These are phyloP conservation scores for Helicostylum pulchrum DNA, from an alignment of 192 early-diverging fungal species.

Conservation along the genomic window DNA sequence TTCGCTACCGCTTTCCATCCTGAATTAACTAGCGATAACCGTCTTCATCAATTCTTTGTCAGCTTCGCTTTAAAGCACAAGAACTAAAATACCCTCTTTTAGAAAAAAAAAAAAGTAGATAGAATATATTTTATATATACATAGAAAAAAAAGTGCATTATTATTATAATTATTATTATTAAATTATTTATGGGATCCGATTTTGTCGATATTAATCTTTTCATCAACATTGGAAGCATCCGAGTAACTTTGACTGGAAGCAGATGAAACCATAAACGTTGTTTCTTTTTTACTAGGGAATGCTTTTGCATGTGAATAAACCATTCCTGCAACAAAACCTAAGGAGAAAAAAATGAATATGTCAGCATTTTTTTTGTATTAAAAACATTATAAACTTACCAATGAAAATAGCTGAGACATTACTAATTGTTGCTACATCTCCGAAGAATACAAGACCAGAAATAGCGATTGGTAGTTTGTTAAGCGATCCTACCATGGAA, in stretches of 20 bases:
- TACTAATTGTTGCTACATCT: conserved; percentile 73
- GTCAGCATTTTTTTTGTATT: neutral
- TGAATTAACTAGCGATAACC: conserved; percentile 85
- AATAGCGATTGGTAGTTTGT: conserved; percentile 91
- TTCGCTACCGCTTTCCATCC: conserved; percentile 96
- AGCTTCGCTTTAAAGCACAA: conserved; percentile 39
- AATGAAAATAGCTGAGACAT: conserved; percentile 77
- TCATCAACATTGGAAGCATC: conserved; percentile 15
- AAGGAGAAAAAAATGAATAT: neutral
- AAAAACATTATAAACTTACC: conserved; percentile 40
- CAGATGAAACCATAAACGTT: conserved; percentile 12
- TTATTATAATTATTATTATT: neutral
- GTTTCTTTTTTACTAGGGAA: conserved; percentile 45
- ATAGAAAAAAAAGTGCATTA: neutral
- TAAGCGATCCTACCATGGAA: conserved; percentile 92
- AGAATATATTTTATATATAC: neutral
- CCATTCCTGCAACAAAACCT: conserved; percentile 61
- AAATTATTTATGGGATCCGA: neutral
- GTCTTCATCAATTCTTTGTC: conserved; percentile 89
- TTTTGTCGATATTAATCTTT: neutral
- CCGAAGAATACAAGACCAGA: conserved; percentile 92
- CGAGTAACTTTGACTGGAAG: conserved; percentile 22
- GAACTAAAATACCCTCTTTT: conserved; percentile 1
- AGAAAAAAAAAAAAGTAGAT: neutral
- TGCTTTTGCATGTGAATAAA: conserved; percentile 71